Base-by-base conservation (phyloP, 306 rosid genomes). In the Mimosa pudica region DNA sequence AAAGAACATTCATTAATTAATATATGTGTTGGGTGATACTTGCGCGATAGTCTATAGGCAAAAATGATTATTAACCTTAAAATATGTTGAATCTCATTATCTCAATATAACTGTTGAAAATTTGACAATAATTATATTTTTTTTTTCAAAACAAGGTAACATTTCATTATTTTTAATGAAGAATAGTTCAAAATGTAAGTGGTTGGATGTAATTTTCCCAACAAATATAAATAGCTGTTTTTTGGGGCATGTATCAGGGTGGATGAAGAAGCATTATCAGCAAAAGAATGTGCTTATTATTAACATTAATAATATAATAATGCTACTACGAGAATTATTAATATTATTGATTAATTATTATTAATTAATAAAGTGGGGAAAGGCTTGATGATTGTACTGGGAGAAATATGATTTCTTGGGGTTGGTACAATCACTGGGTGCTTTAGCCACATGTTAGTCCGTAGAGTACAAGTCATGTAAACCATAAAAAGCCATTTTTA, bases 391-490 rank as follows among this genome's bases (percentile, higher is more conserved):
- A 63, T 73, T 66, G 76, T 78, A n/a, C 46, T n/a, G 36, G 6
- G 6, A 38, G 54, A 32, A 16, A 47, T 74, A 44, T 52, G 61
- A 66, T 18, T 45, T 41, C 8, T 44, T n/a, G 0, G 41, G 61
- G 84, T 52, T 36, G 81, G 80, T 73, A 72, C 45, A 44, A 18
- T 79, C 45, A 41, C 77, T 70, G 2, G 42, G 57, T 33, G 16
- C 41, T 77, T 51, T 77, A 51, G 45, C 64, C 79, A 69, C 81
- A 10, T 80, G 86, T 44, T 68, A 70, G 70, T 79, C 55, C 82
- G 51, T 82, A 52, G 74, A 41, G 78, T 73, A 48, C 58, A 74
- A 79, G 85, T 70, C 74, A 41, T 77, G 48, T 66, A 13, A 41
- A 35, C 72, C 69, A 10, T 38, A 32, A 74, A 61, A 73, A 57